Conservation (phyloP, 2,329 filamentous ascomycete species). For the Phialophora tarda region DNA sequence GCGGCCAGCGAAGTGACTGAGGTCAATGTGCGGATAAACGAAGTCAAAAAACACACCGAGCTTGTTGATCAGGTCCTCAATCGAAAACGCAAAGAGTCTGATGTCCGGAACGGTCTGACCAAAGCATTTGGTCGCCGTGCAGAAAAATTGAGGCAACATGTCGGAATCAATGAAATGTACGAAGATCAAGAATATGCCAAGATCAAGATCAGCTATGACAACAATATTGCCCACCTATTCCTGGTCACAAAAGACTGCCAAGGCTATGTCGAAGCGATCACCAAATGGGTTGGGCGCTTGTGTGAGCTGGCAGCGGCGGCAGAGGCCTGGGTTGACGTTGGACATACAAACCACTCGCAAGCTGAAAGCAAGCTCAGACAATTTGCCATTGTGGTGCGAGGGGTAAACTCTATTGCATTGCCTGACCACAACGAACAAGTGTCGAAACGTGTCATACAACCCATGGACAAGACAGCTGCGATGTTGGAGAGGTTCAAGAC, state of each 20-base stretch:
- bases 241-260: constrained; percentile 94
- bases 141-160: constrained; percentile 78
- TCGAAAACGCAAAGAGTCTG: constrained; percentile 84
- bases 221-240: constrained; percentile 90
- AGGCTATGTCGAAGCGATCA: constrained; percentile 81
- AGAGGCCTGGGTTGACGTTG: constrained; percentile 75
- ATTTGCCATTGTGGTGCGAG: constrained; percentile 84
- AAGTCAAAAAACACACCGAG: constrained; percentile 92
- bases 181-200: constrained; percentile 84
- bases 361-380: constrained; percentile 93
- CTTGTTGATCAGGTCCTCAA: constrained; percentile 85
- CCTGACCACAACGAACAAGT: constrained; percentile 73
- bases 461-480: constrained; percentile 26
- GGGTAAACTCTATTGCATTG: constrained; percentile 80
- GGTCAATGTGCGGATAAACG: constrained; percentile 77
- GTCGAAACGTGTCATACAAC: constrained; percentile 39
- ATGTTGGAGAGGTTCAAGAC: constrained; percentile 38
- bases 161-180: constrained; percentile 67
- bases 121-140: constrained; percentile 89
- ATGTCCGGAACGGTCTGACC: constrained; percentile 80
- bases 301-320: constrained; percentile 80
- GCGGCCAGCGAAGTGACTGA: constrained; percentile 72
- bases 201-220: constrained; percentile 83
- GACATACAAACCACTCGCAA: constrained; percentile 76
- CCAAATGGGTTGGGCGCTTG: constrained; percentile 80